A percentile compares a stretch with the other conserved stretches of the same genome.
Conservation (phyloP, 768 basidiomycete species). For the Sistotremastrum niveocremeum region DNA sequence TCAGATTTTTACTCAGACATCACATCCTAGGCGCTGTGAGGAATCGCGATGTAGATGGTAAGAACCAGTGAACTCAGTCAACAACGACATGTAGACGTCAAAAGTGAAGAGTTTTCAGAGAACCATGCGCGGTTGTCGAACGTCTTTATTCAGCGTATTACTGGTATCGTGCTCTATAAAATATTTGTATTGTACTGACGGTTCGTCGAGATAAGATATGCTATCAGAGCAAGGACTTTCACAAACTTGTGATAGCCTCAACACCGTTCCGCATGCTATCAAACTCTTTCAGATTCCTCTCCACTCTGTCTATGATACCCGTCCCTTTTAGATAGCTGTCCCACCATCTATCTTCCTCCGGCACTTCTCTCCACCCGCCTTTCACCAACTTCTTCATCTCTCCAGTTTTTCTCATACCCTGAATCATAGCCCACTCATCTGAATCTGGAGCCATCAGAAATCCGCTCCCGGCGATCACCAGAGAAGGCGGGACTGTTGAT, state of each 20-base stretch:
- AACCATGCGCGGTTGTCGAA: no score
- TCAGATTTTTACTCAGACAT: no score
- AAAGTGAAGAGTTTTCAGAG: no score
- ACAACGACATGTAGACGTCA: no score
- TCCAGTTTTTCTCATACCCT: background rate
- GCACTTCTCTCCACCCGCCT: background rate
- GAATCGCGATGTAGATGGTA: no score
- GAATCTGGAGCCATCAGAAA: conserved; percentile 3
- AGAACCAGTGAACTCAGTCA: no score
- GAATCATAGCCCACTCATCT: background rate
- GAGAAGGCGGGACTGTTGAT: conserved; percentile 1
- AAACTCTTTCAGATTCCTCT: conserved; percentile 20
- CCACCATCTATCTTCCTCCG: background rate
- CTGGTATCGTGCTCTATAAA: no score
- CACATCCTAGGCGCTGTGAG: no score
- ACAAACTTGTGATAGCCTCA: conserved; percentile 9
- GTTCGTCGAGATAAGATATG: no score
- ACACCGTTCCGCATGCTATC: conserved; percentile 24
- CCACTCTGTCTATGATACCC: conserved; percentile 8
- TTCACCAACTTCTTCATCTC: background rate
- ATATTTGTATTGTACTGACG: no score
- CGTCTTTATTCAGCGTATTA: no score
- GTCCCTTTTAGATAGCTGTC: background rate
- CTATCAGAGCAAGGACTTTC: no score
- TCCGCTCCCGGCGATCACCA: conserved; percentile 1